Evolutionary conservation across 345 rosid genomes (phyloP).

Genomic region (Abelmoschus esculentus): DNA sequence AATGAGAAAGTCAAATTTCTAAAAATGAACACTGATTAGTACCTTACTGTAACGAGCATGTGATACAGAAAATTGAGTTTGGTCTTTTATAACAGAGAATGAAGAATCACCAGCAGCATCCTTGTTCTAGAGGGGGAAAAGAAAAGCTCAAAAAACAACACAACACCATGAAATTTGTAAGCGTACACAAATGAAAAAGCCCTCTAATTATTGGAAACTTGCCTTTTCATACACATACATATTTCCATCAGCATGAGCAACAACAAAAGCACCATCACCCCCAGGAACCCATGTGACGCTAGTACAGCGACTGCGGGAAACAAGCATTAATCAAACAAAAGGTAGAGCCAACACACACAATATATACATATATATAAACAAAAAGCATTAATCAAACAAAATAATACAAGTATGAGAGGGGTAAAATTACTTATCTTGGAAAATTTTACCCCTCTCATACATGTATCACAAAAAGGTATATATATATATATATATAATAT

Average conservation of each 20-base stretch:
- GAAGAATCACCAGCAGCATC: conserved; percentile 94
- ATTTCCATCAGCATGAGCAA: conserved; percentile 97
- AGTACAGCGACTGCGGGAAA: conserved; percentile 73
- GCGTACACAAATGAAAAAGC: background rate
- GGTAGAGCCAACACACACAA: background rate
- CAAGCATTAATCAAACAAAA: conserved; percentile 3
- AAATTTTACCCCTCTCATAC: too few relatives aligned
- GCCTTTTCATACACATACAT: conserved; percentile 94
- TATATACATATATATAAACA: conserved; percentile 5
- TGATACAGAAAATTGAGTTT: conserved; percentile 73
- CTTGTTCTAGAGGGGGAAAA: conserved; percentile 47
- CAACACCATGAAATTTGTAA: conserved; percentile 8
- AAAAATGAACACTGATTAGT: conserved; percentile 12
- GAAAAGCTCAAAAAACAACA: conserved; percentile 11
- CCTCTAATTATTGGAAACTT: conserved; percentile 29
- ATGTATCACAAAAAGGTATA: too few relatives aligned
- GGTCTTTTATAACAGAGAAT: conserved; percentile 83
- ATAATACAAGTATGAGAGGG: too few relatives aligned
- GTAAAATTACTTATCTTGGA: too few relatives aligned
- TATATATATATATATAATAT: too few relatives aligned
- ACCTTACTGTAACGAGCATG: conserved; percentile 95
- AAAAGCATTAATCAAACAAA: conserved; percentile 7
- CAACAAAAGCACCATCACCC: conserved; percentile 87
- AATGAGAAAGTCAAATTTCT: conserved; percentile 4
- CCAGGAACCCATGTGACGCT: conserved; percentile 95